Conservation (phyloP, 306 rosid species). For the Cicer cuneatum region DNA sequence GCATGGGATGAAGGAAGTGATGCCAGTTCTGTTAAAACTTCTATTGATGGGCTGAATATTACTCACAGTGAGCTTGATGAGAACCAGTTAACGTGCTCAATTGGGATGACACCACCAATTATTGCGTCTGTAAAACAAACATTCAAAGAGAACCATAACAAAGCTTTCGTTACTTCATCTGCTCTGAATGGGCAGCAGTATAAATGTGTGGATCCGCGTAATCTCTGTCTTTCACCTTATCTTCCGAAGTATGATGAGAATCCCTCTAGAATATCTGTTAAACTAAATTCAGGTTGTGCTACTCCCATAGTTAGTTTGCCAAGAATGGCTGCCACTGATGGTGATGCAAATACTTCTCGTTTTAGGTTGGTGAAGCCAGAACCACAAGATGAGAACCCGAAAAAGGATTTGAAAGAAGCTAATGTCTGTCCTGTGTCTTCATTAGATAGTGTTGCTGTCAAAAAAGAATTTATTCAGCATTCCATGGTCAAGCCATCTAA, state of each 20-base stretch:
- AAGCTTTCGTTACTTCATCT: conserved; percentile 39
- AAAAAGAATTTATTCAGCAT: conserved; percentile 51
- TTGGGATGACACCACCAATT: conserved; percentile 39
- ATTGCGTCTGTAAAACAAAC: conserved; percentile 41
- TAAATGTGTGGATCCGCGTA: conserved; percentile 18
- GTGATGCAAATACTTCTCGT: conserved; percentile 50
- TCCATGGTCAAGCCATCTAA: conserved; percentile 45
- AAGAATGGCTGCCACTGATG: conserved; percentile 37
- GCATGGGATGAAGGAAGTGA: conserved; percentile 77
- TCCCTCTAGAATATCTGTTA: conserved; percentile 53
- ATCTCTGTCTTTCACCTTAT: conserved; percentile 39
- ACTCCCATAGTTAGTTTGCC: conserved; percentile 41
- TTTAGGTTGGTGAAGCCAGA: conserved; percentile 69
- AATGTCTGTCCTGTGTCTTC: conserved; percentile 42
- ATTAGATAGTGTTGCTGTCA: conserved; percentile 49
- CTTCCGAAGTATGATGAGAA: conserved; percentile 38
- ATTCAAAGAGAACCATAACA: conserved; percentile 34
- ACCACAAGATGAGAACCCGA: conserved; percentile 66
- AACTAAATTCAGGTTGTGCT: conserved; percentile 46
- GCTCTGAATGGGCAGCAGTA: conserved; percentile 40
- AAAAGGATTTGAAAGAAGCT: conserved; percentile 48
- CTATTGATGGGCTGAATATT: conserved; percentile 43
- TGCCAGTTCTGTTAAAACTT: conserved; percentile 50
- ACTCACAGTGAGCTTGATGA: conserved; percentile 37
- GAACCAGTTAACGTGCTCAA: conserved; percentile 45